These are phyloP conservation scores for Acanthamoeba quina DNA, from an alignment of 208 protist genomes.

Conservation along the genomic window DNA sequence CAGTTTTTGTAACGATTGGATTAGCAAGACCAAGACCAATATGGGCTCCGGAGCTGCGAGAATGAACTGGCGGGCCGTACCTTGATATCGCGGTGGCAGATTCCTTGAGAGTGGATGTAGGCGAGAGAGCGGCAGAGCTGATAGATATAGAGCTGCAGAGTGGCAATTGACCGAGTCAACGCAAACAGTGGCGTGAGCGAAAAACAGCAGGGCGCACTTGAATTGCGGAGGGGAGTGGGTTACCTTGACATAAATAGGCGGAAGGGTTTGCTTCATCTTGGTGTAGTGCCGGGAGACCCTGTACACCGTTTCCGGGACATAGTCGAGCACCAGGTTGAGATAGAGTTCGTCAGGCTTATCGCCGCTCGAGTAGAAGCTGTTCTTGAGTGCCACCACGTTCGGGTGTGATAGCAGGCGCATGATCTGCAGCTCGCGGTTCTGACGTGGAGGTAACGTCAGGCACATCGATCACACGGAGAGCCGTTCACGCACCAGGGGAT, in stretches of 20 bases:
- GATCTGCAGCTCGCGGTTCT: slow-evolving; percentile 98
- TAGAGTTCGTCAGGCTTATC: slow-evolving; percentile 96
- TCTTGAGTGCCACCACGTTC: slow-evolving; percentile 96
- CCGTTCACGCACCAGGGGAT: not conserved
- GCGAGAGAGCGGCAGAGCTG: slow-evolving; percentile 97
- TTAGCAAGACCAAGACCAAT: too few species aligned
- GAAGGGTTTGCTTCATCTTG: slow-evolving; percentile 92
- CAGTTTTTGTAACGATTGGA: not conserved
- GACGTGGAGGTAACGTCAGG: not conserved
- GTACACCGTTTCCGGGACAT: slow-evolving; percentile 97
- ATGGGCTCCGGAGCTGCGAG: not conserved
- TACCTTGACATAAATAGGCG: slow-evolving; percentile 94
- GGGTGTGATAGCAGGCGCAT: slow-evolving; percentile 95
- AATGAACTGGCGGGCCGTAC: not conserved
- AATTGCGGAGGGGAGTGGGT: not conserved
- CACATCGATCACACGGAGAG: not conserved
- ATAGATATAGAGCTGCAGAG: slow-evolving; percentile 94
- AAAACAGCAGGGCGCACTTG: not conserved
- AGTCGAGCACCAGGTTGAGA: slow-evolving; percentile 99
- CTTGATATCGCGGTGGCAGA: slow-evolving; percentile 97
- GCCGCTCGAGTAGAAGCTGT: slow-evolving; percentile 96
- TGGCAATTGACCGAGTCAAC: not conserved
- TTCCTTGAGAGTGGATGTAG: slow-evolving; percentile 96
- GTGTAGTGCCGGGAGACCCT: slow-evolving; percentile 94
- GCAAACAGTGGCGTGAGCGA: not conserved